Base-by-base conservation (phyloP, 1,139 yeast species). In the Kazachstania sp. region DNA sequence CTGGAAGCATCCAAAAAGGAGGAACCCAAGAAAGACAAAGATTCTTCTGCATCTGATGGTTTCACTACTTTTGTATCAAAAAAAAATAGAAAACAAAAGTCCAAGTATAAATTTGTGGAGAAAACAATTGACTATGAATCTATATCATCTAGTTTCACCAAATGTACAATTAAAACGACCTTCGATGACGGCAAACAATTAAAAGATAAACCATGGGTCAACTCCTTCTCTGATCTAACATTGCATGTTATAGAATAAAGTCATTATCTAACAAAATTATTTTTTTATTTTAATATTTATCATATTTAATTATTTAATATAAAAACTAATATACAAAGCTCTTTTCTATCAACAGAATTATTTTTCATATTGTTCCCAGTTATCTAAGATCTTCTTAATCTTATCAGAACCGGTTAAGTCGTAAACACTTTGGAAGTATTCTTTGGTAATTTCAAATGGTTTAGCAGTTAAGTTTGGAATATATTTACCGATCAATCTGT, bases 391-490 rank as follows among this genome's bases (percentile, higher is more conserved):
- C 49, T 76, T 74, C 75, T 87, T 87, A 65, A 94, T 85, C 78
- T 86, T 88, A 45, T 87, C 95, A 48, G 95, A 85, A 45, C 85
- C 82, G 41, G 99, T 92, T 70, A 92, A 78, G 51, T 82, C 78
- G 69, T 90, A 94, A 48, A 94, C 98, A 62, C 87, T 95, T 74
- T 92, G 83, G 75, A 92, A 92, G 74, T 92, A 92, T 68, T 90
- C 97, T 75, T 86, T 92, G 41, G 97, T 84, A 58, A 92, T 83
- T 71, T 85, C 83, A 68, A 92, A 92, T 59, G 99, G 98, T 72
- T 83, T 87, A 54, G 98, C 98, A 54, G 98, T 94, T 77, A 92
- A 81, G 76, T 92, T 92, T 57, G 99, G 99, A 76, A 92, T 88
- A 71, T 94, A 92, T 74, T 88, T 90, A 66, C 90, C 90, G 62